Percentiles rank a stretch among this genome's conserved stretches.
phyloP scores from a whole-genome alignment of 805 yeast species.

The Saccharomyces eubayanus region DNA sequence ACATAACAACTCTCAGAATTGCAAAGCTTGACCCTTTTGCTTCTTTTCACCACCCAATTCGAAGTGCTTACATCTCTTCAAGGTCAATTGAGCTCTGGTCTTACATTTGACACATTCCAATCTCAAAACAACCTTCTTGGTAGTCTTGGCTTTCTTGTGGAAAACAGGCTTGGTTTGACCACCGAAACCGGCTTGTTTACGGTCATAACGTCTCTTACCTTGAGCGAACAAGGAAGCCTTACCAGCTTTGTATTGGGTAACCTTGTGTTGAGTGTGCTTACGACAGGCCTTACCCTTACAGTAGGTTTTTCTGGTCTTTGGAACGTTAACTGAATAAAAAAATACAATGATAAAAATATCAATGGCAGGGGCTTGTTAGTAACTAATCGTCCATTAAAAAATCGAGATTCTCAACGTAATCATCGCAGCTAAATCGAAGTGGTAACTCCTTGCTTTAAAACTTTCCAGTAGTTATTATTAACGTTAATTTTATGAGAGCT shows the following conservation, averaged over 20 bases:
- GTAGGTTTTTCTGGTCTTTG: constrained; percentile 99
- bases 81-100: constrained; percentile 95
- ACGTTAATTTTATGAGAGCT: neutral
- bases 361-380: neutral
- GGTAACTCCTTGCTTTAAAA: neutral
- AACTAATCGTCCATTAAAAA: neutral
- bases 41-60: constrained; percentile 99
- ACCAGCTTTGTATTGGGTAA: constrained; percentile 99
- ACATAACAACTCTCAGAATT: constrained; percentile 60
- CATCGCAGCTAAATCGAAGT: neutral
- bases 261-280: constrained; percentile 99
- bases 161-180: constrained; percentile 99
- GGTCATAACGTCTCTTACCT: constrained; percentile 99
- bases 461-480: neutral
- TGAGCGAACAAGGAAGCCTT: constrained; percentile 98
- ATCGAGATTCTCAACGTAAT: neutral
- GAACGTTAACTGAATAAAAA: constrained; percentile 83
- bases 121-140: constrained; percentile 99
- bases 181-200: constrained; percentile 99
- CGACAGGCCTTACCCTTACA: constrained; percentile 99
- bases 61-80: constrained; percentile 99
- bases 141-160: constrained; percentile 99
- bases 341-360: neutral
- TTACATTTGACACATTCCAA: constrained; percentile 97
- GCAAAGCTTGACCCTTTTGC: constrained; percentile 99